Evolutionary conservation across 2,329 filamentous ascomycete species (phyloP).

Genomic region (Fusarium tjaetaba): DNA sequence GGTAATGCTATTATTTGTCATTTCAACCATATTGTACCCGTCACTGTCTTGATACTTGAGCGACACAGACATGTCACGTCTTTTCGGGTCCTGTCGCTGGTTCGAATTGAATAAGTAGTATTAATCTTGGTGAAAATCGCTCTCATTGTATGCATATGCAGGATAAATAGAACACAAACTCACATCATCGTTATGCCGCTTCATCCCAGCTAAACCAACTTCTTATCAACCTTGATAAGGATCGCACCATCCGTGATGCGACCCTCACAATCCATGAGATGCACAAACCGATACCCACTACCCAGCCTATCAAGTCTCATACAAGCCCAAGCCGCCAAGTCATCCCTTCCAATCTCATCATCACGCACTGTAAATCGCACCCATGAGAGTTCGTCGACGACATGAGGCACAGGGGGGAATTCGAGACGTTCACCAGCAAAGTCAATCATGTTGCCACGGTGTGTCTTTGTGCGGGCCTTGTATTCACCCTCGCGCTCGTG

Average conservation of each 20-base stretch:
- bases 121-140: not conserved
- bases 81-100: too few relatives aligned
- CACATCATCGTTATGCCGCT: not conserved
- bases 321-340: conserved; percentile 87
- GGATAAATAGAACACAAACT: not conserved
- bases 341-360: conserved; percentile 81
- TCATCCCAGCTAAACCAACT: conserved; percentile 42
- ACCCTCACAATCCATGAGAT: conserved; percentile 76
- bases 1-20: too few relatives aligned
- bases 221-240: conserved; percentile 78
- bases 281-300: conserved; percentile 80
- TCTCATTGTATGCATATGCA: not conserved
- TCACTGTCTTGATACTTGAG: too few relatives aligned
- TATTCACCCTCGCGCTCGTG: conserved; percentile 57
- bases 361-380: conserved; percentile 88
- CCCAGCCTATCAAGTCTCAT: conserved; percentile 84
- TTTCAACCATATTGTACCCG: not conserved
- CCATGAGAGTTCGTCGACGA: conserved; percentile 77
- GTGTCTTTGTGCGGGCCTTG: conserved; percentile 68
- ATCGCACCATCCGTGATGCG: conserved; percentile 73
- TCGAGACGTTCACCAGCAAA: conserved; percentile 67
- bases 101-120: not conserved
- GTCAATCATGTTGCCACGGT: conserved; percentile 69
- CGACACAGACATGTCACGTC: not conserved
- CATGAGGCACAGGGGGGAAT: conserved; percentile 64